phyloP scores from a whole-genome alignment of 176 grass and related monocot species.

The Paspalum notatum region DNA sequence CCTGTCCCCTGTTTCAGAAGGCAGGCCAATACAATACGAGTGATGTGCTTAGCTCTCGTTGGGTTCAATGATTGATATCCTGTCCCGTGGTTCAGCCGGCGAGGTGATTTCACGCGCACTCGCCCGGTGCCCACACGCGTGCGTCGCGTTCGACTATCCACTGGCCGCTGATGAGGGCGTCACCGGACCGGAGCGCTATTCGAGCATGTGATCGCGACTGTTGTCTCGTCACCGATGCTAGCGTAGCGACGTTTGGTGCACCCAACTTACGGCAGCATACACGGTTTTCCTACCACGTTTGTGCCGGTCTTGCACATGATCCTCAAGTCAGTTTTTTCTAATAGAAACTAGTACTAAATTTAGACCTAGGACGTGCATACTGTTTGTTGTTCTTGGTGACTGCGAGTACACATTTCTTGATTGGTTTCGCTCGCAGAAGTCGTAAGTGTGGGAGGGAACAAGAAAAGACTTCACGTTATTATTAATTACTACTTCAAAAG shows the following conservation, averaged over 20 bases:
- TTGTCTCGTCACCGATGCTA: slow-evolving; percentile 6
- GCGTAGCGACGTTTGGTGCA: slow-evolving; percentile 30
- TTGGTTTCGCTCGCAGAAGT: not conserved
- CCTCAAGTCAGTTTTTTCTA: not conserved
- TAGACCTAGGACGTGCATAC: not conserved
- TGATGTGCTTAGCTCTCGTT: slow-evolving; percentile 11
- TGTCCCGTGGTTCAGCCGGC: not conserved
- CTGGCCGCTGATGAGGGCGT: too few relatives aligned
- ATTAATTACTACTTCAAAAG: too few relatives aligned
- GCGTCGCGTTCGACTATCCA: not conserved
- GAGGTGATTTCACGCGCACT: not conserved
- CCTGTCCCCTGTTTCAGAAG: not conserved
- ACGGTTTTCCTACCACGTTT: not conserved
- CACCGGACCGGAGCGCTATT: not conserved
- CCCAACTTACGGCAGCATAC: not conserved
- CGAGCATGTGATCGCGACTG: not conserved
- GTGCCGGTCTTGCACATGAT: not conserved
- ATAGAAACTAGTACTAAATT: not conserved
- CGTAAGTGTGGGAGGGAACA: not conserved
- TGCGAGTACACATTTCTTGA: too few relatives aligned
- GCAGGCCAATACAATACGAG: not conserved
- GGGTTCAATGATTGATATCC: slow-evolving; percentile 4
- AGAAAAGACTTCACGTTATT: not conserved
- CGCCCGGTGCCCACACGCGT: too few relatives aligned
- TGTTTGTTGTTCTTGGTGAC: too few relatives aligned